phyloP scores from a whole-genome alignment of 352 stramenopile species.

The Hyphochytrium catenoides region DNA sequence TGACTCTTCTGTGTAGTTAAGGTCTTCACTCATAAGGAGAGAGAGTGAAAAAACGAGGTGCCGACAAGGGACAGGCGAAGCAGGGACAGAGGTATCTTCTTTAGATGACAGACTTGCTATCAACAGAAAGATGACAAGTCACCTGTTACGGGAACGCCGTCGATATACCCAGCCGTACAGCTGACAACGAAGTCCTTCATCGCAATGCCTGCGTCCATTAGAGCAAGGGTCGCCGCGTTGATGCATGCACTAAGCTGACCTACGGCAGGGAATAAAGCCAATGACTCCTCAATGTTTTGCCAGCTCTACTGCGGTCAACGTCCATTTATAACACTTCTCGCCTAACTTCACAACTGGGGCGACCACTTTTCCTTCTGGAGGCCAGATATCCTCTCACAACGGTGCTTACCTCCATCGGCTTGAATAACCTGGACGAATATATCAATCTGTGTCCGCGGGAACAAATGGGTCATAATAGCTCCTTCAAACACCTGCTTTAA shows the following conservation, averaged over 20 bases:
- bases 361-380: background rate
- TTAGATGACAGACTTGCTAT: background rate
- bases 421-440: constrained; percentile 75
- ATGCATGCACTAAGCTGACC: constrained; percentile 52
- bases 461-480: constrained; percentile 67
- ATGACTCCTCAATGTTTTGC: too few relatives aligned
- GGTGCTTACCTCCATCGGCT: constrained; percentile 49
- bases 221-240: constrained; percentile 65
- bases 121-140: constrained; percentile 6
- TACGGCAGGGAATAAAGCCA: constrained; percentile 15
- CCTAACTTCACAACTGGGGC: background rate
- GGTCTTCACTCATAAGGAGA: constrained; percentile 22
- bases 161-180: constrained; percentile 60
- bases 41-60: constrained; percentile 2
- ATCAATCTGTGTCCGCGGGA: constrained; percentile 71
- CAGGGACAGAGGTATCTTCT: background rate
- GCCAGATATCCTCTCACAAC: background rate
- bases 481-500: constrained; percentile 75
- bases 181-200: constrained; percentile 73
- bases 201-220: constrained; percentile 70
- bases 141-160: constrained; percentile 56
- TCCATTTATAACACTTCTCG: too few relatives aligned
- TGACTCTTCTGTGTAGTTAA: constrained; percentile 67
- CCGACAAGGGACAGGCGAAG: background rate
- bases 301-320: too few relatives aligned